A percentile compares a stretch with the other conserved stretches of the same genome.
Evolutionary conservation across 2,329 filamentous ascomycete genomes (phyloP).

Genomic region (Ceratocystis smalleyi): DNA sequence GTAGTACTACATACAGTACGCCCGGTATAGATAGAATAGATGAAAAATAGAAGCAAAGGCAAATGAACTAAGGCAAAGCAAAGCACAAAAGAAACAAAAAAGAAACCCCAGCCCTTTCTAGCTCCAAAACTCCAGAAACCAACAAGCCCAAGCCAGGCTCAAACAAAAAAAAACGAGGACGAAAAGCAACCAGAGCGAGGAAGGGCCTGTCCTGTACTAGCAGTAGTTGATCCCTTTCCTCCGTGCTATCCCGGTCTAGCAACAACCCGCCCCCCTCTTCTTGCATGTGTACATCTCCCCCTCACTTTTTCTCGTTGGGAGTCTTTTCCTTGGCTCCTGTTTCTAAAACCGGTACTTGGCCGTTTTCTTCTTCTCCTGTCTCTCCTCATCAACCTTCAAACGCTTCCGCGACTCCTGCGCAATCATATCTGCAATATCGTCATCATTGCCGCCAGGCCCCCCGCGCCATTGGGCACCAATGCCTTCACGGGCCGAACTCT

Average conservation of each 20-base stretch:
- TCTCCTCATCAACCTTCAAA: constrained; percentile 74
- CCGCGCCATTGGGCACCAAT: constrained; percentile 45
- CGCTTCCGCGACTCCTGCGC: constrained; percentile 82
- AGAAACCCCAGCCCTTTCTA: constrained; percentile 1
- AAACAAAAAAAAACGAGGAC: background rate
- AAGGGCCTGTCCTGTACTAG: background rate
- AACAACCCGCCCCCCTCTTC: background rate
- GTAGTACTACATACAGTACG: constrained; percentile 13
- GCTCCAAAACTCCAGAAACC: constrained; percentile 10
- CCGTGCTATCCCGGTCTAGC: too few species aligned
- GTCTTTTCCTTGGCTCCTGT: background rate
- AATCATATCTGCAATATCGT: constrained; percentile 92
- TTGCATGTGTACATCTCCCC: background rate
- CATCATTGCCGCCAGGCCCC: constrained; percentile 42
- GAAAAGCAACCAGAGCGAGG: background rate
- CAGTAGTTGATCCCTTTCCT: too few species aligned
- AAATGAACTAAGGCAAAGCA: constrained; percentile 2
- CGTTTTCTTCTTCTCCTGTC: constrained; percentile 48
- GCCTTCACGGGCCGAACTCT: constrained; percentile 48
- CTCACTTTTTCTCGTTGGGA: background rate
- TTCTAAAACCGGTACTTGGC: constrained; percentile 35
- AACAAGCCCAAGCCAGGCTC: background rate
- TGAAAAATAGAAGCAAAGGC: background rate
- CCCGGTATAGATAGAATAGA: constrained; percentile 2
- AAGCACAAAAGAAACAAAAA: background rate